phyloP scores from a whole-genome alignment of 2,329 filamentous ascomycete genomes.

The Cyclaneusma minus region DNA sequence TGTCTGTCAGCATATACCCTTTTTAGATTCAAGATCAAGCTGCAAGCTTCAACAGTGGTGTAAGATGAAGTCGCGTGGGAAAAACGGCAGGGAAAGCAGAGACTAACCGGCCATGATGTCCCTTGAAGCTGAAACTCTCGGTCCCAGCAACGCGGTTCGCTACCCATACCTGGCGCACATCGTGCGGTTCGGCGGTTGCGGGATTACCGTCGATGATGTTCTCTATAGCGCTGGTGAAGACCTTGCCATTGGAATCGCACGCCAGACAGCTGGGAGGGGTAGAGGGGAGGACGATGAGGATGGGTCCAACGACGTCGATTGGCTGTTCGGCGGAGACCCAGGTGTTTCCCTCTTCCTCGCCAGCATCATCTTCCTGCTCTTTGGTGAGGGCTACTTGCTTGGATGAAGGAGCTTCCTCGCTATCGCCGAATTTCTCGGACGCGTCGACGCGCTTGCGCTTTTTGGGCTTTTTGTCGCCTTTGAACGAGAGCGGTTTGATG shows the following conservation, averaged over 20 bases:
- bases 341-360: conserved; percentile 50
- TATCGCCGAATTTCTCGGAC: conserved; percentile 21
- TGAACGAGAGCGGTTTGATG: conserved; percentile 83
- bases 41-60: conserved; percentile 2
- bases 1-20: conserved; percentile 2
- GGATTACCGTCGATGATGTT: conserved; percentile 78
- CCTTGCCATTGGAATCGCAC: conserved; percentile 72
- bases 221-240: conserved; percentile 70
- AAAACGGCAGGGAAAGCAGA: neutral
- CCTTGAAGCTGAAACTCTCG: conserved; percentile 73
- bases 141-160: conserved; percentile 72
- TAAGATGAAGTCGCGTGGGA: conserved; percentile 3
- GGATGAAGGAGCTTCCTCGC: conserved; percentile 19
- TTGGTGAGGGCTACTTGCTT: conserved; percentile 18
- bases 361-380: conserved; percentile 8
- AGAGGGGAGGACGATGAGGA: conserved; percentile 70
- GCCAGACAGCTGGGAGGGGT: conserved; percentile 60
- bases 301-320: conserved; percentile 63
- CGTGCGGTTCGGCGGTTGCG: conserved; percentile 80
- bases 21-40: conserved; percentile 5
- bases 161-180: conserved; percentile 92
- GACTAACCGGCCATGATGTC: conserved; percentile 66
- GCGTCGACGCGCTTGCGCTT: conserved; percentile 66
- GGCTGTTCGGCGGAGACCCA: conserved; percentile 77
- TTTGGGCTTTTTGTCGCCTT: conserved; percentile 90